Evolutionary conservation across 2,329 filamentous ascomycete genomes (phyloP), one percentile per base, ranked within the genome.

Genomic region (Alternaria longipes): DNA sequence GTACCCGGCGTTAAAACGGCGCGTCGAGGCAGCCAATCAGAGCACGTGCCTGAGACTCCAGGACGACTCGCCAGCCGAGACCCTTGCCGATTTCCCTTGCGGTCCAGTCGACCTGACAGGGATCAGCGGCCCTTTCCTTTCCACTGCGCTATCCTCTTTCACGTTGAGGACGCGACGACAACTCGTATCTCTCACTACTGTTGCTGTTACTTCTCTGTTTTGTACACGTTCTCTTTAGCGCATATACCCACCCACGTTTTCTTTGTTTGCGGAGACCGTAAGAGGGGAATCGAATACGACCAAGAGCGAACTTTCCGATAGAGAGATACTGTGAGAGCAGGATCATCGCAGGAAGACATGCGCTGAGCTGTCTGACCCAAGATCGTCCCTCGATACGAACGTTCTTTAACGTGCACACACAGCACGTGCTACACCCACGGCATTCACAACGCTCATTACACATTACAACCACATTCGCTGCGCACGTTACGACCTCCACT

Each of bases 1-100:
- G 54, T 20, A 50, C 49, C 59, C 58, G 61, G 61, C 58, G 61
- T 54, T 59, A 53, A 56, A 41, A 54, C 64, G 64, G 65, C 60
- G 64, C 53, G 30, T 40, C 22, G n/a, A 20, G 12, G 38, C 53
- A 47, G 38, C 63, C 51, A 65, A 50, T 67, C 20, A 52, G 54
- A 36, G 24, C 55, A 49, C 56, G 52, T 54, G 20, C 34, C 34
- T 38, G 34, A n/a, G 12, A 36, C 32, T 5, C 32, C 32, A 36
- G 0, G 32, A 36, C 32, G 32, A 36, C 32, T 36, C 32, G 32
- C 32, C 32, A 14, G 32, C 32, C 12, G 32, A 36, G 30, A 16
- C 32, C 32, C 32, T 36, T 36, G 32, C 12, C 32, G 12, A 16
- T 49, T 28, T 32, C 28, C 30, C 45, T 34, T 22, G 18, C 26